Evolutionary conservation across 192 early-diverging fungal genomes (phyloP), one percentile per base, ranked within the genome.

Genomic region (Spizellomyces punctatus): DNA sequence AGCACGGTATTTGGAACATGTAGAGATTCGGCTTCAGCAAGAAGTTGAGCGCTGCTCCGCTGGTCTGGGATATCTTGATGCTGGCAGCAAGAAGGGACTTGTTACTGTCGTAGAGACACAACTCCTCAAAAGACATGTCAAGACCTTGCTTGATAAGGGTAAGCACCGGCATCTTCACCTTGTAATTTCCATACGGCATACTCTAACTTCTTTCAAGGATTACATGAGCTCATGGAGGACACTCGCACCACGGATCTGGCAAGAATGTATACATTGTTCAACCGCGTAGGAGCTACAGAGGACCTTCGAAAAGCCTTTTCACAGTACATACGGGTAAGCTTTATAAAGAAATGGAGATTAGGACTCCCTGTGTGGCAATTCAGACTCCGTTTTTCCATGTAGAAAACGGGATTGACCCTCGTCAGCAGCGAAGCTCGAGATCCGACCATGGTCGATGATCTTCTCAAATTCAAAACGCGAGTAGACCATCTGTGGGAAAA

Each of bases 1-100:
- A 14, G 87, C 89, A 7, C 74, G 82, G 61, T 98, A 96, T 76
- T 71, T 96, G 41, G 60, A 76, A 61, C 89, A 96, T 80, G 88
- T 88, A 1, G 81, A 91, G 54, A 79, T 68, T 16, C 86, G 95
- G 50, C 68, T 97, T 47, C 75, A 82, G 14, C 85, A 95, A 64
- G 95, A 97, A 72, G 71, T 76, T 21, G 70, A 81, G 21, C 84
- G 93, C 14, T 80, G 80, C 58, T 48, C 16, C 10, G 47, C 62
- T 8, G 78, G 84, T 36, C 73, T 76, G 17, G 86, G 81, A 12
- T 96, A 95, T 80, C 76, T 99, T 58, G 87, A 88, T 69, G 79
- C 85, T 41, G 83, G 83, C 41, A 93, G 90, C 48, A 86, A 87
- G 67, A 82, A 83, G 36, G 69, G 80, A 12, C 58, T 97, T 49